Percentiles rank a stretch among this genome's conserved stretches.
Conservation (phyloP, 306 rosid species). For the Phaseolus lunatus region DNA sequence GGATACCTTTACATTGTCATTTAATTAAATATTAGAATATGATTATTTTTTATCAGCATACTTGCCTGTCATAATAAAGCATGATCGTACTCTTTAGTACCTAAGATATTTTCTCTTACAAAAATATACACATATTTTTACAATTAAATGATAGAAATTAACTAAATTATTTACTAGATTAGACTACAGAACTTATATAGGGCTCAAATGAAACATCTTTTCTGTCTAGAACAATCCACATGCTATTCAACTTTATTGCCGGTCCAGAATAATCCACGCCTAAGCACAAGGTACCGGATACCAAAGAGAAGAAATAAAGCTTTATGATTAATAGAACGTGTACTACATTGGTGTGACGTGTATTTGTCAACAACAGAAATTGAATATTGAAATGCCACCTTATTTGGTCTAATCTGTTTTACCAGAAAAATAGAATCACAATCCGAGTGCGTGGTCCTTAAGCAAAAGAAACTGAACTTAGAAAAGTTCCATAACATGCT, state of each 20-base stretch:
- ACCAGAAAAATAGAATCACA: constrained; percentile 6
- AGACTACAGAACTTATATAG: background rate
- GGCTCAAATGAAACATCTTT: background rate
- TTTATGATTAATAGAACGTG: constrained; percentile 1
- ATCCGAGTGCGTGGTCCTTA: background rate
- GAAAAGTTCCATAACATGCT: background rate
- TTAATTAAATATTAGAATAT: too few species aligned
- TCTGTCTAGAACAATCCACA: constrained; percentile 14
- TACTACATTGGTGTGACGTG: background rate
- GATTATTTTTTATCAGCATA: too few species aligned
- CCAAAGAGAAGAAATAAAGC: background rate
- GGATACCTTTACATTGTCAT: too few species aligned
- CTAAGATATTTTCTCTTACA: too few species aligned
- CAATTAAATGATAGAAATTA: background rate
- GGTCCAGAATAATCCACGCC: constrained; percentile 26
- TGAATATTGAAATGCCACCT: constrained; percentile 6
- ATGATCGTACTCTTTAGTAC: too few species aligned
- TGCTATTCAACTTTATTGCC: background rate
- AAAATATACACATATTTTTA: background rate
- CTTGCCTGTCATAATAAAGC: too few species aligned
- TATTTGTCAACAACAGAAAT: background rate
- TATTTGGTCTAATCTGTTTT: constrained; percentile 2
- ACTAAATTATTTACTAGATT: background rate
- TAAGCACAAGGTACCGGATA: background rate
- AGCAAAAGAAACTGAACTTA: background rate